Conservation (phyloP, 805 yeast genomes). For the Metschnikowia noctiluminum region DNA sequence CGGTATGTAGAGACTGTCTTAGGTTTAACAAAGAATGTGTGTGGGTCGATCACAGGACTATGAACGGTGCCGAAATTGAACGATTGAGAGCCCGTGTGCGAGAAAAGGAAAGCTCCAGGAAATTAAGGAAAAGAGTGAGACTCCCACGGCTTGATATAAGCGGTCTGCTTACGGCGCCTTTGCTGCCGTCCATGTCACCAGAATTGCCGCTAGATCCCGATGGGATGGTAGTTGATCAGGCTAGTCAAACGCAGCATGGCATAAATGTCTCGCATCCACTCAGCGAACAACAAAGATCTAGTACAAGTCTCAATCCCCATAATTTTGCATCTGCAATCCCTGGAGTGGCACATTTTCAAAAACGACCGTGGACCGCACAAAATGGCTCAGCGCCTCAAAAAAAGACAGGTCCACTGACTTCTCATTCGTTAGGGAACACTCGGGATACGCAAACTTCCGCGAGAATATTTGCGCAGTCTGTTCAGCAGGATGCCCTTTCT, state of each 20-base stretch:
- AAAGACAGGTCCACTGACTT: too few relatives aligned
- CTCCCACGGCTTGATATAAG: neutral
- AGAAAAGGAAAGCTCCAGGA: constrained; percentile 37
- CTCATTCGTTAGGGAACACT: too few relatives aligned
- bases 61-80: constrained; percentile 40
- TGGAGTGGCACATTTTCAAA: too few relatives aligned
- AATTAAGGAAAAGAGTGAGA: constrained; percentile 36
- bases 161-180: neutral
- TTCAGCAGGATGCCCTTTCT: too few relatives aligned
- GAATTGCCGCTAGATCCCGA: constrained; percentile 4
- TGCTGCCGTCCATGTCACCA: constrained; percentile 4
- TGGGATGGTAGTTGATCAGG: neutral
- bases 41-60: constrained; percentile 41
- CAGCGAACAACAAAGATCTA: neutral
- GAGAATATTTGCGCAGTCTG: too few relatives aligned
- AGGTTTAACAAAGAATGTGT: constrained; percentile 46
- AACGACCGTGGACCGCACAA: too few relatives aligned
- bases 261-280: neutral
- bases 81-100: constrained; percentile 35
- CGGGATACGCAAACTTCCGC: too few relatives aligned
- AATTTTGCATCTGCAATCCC: too few relatives aligned
- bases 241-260: neutral
- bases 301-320: too few relatives aligned
- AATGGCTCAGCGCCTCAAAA: too few relatives aligned
- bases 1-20: constrained; percentile 48